Percentiles rank a stretch among this genome's conserved stretches.
Evolutionary conservation across 257 asterid species (phyloP).

Genomic region (Solanum dulcamara): DNA sequence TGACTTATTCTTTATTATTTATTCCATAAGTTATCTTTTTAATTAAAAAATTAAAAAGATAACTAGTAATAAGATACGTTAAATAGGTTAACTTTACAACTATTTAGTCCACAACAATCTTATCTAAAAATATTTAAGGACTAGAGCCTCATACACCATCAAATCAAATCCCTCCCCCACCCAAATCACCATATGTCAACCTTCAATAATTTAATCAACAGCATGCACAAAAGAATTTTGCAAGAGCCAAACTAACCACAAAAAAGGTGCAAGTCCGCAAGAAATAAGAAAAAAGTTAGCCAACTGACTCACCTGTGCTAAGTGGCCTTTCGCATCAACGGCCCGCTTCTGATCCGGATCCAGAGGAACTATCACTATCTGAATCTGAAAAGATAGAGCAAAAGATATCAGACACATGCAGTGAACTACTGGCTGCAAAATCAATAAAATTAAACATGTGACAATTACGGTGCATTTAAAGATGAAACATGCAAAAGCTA

Average conservation of each 20-base stretch:
- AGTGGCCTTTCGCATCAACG: conserved; percentile 19
- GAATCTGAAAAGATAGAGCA: conserved; percentile 31
- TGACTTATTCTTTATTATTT: background rate
- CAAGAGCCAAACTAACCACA: background rate
- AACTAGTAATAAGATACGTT: background rate
- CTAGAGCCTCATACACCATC: background rate
- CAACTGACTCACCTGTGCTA: background rate
- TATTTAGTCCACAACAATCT: background rate
- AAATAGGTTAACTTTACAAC: background rate
- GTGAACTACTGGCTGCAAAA: background rate
- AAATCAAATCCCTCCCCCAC: background rate
- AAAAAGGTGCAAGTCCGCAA: background rate
- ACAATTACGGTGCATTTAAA: background rate
- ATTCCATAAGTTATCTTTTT: background rate
- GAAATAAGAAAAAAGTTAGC: background rate
- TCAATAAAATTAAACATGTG: background rate
- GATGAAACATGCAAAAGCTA: background rate
- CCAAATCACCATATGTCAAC: background rate
- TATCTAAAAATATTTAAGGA: background rate
- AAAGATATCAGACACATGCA: background rate
- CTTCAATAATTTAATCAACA: background rate
- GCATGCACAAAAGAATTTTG: background rate
- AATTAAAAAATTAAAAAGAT: background rate
- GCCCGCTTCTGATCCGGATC: conserved; percentile 33
- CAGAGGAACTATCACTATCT: conserved; percentile 52